Percentiles rank a stretch among this genome's conserved stretches.
Evolutionary conservation across 352 stramenopile genomes (phyloP).

Genomic region (Globisporangium nunn): DNA sequence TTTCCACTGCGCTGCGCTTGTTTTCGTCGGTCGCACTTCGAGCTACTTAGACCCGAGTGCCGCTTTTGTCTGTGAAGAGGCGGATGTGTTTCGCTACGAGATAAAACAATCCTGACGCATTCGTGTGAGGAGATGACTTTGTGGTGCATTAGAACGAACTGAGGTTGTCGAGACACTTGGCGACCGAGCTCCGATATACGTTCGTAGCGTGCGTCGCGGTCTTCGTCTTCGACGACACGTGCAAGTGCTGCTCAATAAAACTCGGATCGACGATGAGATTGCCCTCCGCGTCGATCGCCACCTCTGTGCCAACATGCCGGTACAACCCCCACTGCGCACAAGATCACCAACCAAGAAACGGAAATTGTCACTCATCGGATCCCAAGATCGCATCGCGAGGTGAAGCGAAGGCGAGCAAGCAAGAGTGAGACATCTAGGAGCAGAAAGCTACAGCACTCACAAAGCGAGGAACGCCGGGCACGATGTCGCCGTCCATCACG

Average conservation of each 20-base stretch:
- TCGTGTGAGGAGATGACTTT: too few species aligned
- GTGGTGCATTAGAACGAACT: conserved; percentile 6
- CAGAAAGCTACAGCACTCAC: conserved; percentile 15
- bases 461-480: conserved; percentile 63
- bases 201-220: conserved; percentile 56
- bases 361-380: background rate
- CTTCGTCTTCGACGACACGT: conserved; percentile 59
- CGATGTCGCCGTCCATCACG: conserved; percentile 79
- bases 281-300: conserved; percentile 58
- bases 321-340: conserved; percentile 58
- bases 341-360: background rate
- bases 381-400: too few species aligned
- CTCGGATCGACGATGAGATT: conserved; percentile 80
- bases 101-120: background rate
- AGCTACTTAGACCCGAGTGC: too few species aligned
- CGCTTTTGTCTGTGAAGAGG: too few species aligned
- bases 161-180: conserved; percentile 59
- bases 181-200: conserved; percentile 54
- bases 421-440: background rate
- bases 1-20: background rate
- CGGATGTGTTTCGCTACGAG: too few species aligned
- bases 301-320: conserved; percentile 64
- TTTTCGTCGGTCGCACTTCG: too few species aligned
- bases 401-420: too few species aligned
- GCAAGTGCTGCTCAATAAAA: conserved; percentile 71